A percentile compares a stretch with the other conserved stretches of the same genome.
Evolutionary conservation across 306 rosid genomes (phyloP).

Genomic region (Ceratonia siliqua): DNA sequence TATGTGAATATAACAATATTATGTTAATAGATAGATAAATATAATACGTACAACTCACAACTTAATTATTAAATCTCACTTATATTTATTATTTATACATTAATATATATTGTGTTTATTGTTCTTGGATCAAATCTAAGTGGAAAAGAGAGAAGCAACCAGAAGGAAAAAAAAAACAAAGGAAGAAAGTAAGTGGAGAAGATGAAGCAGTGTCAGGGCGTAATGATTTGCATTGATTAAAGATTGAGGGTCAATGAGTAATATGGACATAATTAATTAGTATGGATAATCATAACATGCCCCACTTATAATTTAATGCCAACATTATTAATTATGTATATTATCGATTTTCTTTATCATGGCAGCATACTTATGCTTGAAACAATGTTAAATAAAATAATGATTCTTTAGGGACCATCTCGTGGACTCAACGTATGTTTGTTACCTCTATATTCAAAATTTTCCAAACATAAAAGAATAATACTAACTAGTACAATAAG

Average conservation of each 20-base stretch:
- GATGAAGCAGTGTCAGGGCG: conserved; percentile 8
- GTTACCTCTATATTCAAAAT: no score
- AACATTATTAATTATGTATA: not conserved
- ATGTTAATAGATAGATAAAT: no score
- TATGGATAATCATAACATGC: conserved; percentile 36
- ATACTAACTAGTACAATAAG: no score
- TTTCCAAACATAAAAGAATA: no score
- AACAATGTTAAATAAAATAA: conserved; percentile 31
- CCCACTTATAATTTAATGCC: conserved; percentile 15
- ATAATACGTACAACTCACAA: no score
- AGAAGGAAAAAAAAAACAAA: no score
- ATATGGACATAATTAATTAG: conserved; percentile 41
- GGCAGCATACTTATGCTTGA: conserved; percentile 31
- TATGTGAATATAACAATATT: no score
- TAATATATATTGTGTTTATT: no score
- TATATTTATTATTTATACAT: no score
- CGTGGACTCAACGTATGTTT: conserved; percentile 7
- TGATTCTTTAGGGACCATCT: conserved; percentile 22
- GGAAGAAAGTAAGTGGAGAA: not conserved
- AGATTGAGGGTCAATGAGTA: conserved; percentile 36
- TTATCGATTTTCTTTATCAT: conserved; percentile 30
- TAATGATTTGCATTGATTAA: conserved; percentile 54
- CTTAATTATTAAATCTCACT: no score
- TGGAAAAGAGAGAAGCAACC: no score
- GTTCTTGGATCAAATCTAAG: no score